Evolutionary conservation across 2,329 filamentous ascomycete genomes (phyloP).

Genomic region (Didymella lethalis): DNA sequence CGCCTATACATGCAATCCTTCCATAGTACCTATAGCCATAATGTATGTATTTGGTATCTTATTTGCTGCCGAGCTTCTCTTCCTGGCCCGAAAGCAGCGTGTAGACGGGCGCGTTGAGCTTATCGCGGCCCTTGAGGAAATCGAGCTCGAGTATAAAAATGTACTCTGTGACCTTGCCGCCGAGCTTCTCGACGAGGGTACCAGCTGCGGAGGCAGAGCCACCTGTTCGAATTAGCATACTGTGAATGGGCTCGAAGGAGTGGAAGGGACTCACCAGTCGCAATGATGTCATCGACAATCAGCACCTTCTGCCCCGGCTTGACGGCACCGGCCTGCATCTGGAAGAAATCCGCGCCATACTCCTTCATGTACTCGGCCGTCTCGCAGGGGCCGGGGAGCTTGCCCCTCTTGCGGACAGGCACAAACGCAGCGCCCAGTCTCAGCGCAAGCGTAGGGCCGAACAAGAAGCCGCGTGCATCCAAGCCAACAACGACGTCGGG

Average conservation of each 20-base stretch:
- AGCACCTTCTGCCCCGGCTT: constrained; percentile 87
- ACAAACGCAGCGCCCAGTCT: constrained; percentile 85
- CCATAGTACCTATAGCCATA: constrained; percentile 20
- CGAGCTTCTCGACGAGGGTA: constrained; percentile 83
- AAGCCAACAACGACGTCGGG: constrained; percentile 93
- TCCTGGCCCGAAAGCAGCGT: constrained; percentile 78
- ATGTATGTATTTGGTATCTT: constrained; percentile 11
- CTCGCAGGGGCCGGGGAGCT: constrained; percentile 88
- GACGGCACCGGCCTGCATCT: constrained; percentile 90
- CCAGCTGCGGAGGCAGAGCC: constrained; percentile 90
- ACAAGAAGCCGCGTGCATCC: constrained; percentile 93
- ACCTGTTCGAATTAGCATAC: constrained; percentile 61
- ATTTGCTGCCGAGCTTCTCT: constrained; percentile 36
- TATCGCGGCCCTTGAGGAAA: constrained; percentile 88
- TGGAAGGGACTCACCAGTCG: constrained; percentile 74
- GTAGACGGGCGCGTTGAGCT: constrained; percentile 83
- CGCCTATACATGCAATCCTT: constrained; percentile 33
- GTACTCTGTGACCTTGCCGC: constrained; percentile 85
- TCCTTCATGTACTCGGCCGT: constrained; percentile 93
- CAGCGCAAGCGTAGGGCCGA: constrained; percentile 88
- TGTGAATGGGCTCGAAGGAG: neutral
- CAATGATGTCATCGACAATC: constrained; percentile 97
- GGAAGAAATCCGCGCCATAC: constrained; percentile 93
- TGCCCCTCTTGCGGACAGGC: constrained; percentile 92
- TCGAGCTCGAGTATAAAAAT: constrained; percentile 96